Evolutionary conservation across 768 basidiomycete genomes (phyloP).

Genomic region (Chalciporus sphaerocephalus): DNA sequence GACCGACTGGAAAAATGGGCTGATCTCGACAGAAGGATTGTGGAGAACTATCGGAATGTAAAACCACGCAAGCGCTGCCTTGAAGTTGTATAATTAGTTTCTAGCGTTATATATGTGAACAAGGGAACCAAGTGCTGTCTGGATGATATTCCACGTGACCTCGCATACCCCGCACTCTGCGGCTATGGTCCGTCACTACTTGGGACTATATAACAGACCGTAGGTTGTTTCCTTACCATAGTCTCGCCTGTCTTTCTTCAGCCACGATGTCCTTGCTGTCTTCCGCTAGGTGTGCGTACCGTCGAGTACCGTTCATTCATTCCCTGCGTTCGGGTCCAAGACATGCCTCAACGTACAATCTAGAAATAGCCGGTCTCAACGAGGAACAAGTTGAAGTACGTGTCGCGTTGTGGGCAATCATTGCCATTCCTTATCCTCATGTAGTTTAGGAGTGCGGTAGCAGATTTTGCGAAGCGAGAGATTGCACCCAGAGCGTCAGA

Average conservation of each 20-base stretch:
- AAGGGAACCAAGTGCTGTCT: no score
- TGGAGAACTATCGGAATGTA: conserved; percentile 35
- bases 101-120: conserved; percentile 12
- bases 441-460: conserved; percentile 78
- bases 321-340: conserved; percentile 3
- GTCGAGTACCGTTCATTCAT: conserved; percentile 2
- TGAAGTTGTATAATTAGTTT: conserved; percentile 13
- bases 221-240: conserved; percentile 1
- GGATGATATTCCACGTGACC: background rate
- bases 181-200: conserved; percentile 15
- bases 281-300: conserved; percentile 9
- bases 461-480: conserved; percentile 77
- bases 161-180: background rate
- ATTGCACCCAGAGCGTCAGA: conserved; percentile 82
- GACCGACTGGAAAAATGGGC: conserved; percentile 66
- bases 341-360: conserved; percentile 57
- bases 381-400: conserved; percentile 77
- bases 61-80: conserved; percentile 17
- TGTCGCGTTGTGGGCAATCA: conserved; percentile 1
- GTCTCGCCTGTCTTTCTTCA: background rate
- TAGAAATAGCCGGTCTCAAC: conserved; percentile 69
- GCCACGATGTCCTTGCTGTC: conserved; percentile 15
- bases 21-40: conserved; percentile 67
- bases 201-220: background rate
- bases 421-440: background rate